Evolutionary conservation across 169 alveolate species (phyloP), one percentile per base, ranked within the genome.

Genomic region (Perkinsus chesapeaki): DNA sequence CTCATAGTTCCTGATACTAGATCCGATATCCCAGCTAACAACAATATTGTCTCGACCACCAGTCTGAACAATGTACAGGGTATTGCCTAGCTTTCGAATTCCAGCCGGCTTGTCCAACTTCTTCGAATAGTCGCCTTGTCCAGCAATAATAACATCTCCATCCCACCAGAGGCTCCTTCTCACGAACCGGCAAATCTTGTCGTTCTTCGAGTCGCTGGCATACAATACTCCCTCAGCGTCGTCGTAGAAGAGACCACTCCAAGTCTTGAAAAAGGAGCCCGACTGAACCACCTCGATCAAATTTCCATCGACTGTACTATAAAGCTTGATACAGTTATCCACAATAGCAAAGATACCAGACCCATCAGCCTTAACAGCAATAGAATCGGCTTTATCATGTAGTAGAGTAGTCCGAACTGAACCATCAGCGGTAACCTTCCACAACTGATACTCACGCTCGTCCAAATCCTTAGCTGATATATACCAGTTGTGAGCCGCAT

Each of bases 401-500:
- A 60, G 12, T 7, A 60, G 12, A 60, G 12, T 34, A 60, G 82
- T 60, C 7, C 82, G 82, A 60, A 5, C 82, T 34, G 82, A 60
- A 60, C 82, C 82, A 60, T 60, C 82, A 60, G 82, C 82, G 27
- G 82, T 60, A 60, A 60, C 82, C 82, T 60, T 60, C 82, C 82
- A 60, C 82, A 60, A 16, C 82, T 60, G 37, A 60, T 60, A 60
- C 31, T 34, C 27, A 27, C 82, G 12, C 3, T 27, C 0, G 82
- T 34, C 23, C 82, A 1, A 23, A 16, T 60, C 82, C 31, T 60
- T 60, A 34, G 37, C 82, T 27, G 82, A 60, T 23, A 60, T 60
- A 23, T 60, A 60, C 82, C 82, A 60, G 82, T 60, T 60, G 27
- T 34, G 82, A 16, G 82, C 82, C 7, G 37, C 82, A 60, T 60